Evolutionary conservation across 768 basidiomycete species (phyloP).

Genomic region (Sporobolomyces pararoseus): DNA sequence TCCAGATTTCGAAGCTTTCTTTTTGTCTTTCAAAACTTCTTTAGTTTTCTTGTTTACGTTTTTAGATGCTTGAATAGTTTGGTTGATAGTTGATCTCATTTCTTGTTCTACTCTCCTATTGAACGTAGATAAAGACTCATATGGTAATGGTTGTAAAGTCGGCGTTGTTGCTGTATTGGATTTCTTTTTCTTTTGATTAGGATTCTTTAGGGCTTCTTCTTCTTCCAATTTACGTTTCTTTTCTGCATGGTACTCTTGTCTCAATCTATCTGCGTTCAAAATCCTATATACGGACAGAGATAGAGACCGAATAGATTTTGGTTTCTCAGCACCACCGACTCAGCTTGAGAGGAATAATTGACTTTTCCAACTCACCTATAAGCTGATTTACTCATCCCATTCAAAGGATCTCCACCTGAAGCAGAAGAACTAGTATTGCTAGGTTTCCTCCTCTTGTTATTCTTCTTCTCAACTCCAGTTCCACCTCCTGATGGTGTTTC

Average conservation of each 20-base stretch:
- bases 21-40: slow-evolving; percentile 10
- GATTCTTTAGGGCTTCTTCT: slow-evolving; percentile 16
- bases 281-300: slow-evolving; percentile 8
- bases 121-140: slow-evolving; percentile 41
- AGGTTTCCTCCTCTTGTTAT: slow-evolving; percentile 37
- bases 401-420: neutral
- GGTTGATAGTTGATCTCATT: slow-evolving; percentile 29
- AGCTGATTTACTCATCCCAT: slow-evolving; percentile 30
- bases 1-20: neutral
- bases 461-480: slow-evolving; percentile 14
- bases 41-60: slow-evolving; percentile 30
- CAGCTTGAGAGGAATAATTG: too few species aligned
- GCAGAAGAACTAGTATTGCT: neutral
- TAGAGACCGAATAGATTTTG: too few species aligned
- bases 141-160: slow-evolving; percentile 13
- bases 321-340: too few species aligned
- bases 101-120: slow-evolving; percentile 41
- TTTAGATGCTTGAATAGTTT: slow-evolving; percentile 28
- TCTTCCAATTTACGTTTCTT: slow-evolving; percentile 39
- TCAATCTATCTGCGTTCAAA: slow-evolving; percentile 32
- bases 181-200: slow-evolving; percentile 19
- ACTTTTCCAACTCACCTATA: slow-evolving; percentile 19
- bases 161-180: neutral
- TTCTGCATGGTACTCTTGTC: slow-evolving; percentile 34
- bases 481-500: neutral